Conservation (phyloP, 306 rosid genomes). For the Astragalus membranaceus region DNA sequence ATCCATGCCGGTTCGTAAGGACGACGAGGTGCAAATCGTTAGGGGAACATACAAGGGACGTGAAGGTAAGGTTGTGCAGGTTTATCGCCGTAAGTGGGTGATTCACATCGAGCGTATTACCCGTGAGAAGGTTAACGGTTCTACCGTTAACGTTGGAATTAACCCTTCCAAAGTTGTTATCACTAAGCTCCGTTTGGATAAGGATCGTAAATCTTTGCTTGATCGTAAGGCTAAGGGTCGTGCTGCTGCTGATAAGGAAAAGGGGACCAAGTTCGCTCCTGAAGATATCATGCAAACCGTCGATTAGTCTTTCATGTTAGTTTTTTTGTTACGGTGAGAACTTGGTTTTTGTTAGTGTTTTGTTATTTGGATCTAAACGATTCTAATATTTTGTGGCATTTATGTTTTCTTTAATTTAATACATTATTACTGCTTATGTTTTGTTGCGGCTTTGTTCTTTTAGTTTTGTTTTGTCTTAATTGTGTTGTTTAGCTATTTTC, state of each 20-base stretch:
- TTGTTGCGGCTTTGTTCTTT: background rate
- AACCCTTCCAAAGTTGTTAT: constrained; percentile 72
- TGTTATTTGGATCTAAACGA: constrained; percentile 5
- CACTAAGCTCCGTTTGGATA: constrained; percentile 78
- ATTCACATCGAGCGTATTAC: constrained; percentile 93
- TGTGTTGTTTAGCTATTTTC: background rate
- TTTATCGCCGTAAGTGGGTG: constrained; percentile 92
- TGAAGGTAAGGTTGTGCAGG: constrained; percentile 88
- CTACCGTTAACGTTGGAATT: constrained; percentile 91
- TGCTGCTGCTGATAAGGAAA: constrained; percentile 90
- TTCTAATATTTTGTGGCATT: background rate
- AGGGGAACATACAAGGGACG: constrained; percentile 93
- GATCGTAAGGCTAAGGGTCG: constrained; percentile 97
- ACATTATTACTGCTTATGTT: background rate
- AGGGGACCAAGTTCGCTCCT: constrained; percentile 87
- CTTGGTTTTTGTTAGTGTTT: background rate
- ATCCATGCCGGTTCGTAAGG: constrained; percentile 86
- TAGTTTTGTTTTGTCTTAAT: background rate
- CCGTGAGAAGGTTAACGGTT: constrained; percentile 91
- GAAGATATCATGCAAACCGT: constrained; percentile 89
- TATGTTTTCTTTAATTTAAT: constrained; percentile 13
- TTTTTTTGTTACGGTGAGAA: background rate
- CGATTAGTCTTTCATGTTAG: constrained; percentile 33
- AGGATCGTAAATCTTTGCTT: constrained; percentile 80
- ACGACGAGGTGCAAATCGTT: constrained; percentile 88